phyloP scores from a whole-genome alignment of 495 filamentous ascomycete species.

The Cercophora sp. region DNA sequence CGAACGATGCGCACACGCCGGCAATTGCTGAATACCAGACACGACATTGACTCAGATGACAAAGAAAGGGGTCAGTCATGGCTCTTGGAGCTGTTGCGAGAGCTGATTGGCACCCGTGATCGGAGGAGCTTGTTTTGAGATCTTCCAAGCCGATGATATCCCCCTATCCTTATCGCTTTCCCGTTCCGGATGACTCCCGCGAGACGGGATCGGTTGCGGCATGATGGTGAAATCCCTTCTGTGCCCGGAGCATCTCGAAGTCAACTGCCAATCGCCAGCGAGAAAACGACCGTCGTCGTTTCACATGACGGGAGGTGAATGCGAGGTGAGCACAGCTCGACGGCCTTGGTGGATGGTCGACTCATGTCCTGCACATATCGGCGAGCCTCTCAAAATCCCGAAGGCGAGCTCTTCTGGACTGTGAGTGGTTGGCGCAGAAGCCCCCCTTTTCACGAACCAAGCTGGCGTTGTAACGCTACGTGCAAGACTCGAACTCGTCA shows the following conservation, averaged over 20 bases:
- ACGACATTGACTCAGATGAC: neutral
- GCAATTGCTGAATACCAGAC: neutral
- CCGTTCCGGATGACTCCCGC: conserved; percentile 6
- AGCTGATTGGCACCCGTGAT: conserved; percentile 5
- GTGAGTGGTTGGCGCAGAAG: neutral
- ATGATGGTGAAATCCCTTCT: neutral
- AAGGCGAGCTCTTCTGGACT: neutral
- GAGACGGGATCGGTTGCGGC: neutral
- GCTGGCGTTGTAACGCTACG: neutral
- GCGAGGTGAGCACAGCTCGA: conserved; percentile 8
- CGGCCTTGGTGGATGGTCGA: conserved; percentile 9
- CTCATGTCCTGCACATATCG: neutral
- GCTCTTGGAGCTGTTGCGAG: neutral
- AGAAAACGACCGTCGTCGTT: neutral
- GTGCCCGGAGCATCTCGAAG: neutral
- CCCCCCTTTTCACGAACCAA: neutral
- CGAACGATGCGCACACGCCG: neutral
- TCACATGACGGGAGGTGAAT: conserved; percentile 19
- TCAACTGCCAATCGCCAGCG: neutral
- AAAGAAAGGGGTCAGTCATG: neutral
- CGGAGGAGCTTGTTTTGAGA: neutral
- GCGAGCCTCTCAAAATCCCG: neutral
- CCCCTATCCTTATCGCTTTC: conserved; percentile 4
- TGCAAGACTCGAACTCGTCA: neutral
- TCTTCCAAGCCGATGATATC: conserved; percentile 4